These are phyloP conservation scores for Spiraea crenata DNA, from an alignment of 331 rosid genomes.

Conservation along the genomic window DNA sequence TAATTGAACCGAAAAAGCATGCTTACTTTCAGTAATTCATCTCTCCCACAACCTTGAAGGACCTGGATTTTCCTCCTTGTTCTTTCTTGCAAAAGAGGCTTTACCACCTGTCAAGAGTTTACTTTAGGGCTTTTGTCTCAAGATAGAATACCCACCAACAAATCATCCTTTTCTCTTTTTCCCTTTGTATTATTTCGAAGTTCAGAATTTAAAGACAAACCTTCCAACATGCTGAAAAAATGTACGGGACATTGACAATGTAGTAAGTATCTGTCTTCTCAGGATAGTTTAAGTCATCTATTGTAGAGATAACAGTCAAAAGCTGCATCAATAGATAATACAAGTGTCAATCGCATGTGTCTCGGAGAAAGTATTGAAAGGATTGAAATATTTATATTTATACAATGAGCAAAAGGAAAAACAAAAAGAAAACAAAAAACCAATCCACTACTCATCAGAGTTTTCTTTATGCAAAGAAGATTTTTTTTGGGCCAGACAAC, in stretches of 20 bases:
- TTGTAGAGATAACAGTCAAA: slow-evolving; percentile 77
- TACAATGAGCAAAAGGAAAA: not conserved
- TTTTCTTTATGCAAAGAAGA: not conserved
- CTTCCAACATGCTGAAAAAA: slow-evolving; percentile 99
- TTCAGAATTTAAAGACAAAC: slow-evolving; percentile 29
- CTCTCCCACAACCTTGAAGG: slow-evolving; percentile 85
- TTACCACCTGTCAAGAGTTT: slow-evolving; percentile 66
- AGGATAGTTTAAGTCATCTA: slow-evolving; percentile 96
- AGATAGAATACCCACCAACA: slow-evolving; percentile 6
- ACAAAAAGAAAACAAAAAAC: not conserved
- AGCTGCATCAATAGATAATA: slow-evolving; percentile 52
- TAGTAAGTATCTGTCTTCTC: slow-evolving; percentile 92
- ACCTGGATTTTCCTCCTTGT: slow-evolving; percentile 89
- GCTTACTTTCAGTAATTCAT: slow-evolving; percentile 79
- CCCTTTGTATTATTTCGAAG: not conserved
- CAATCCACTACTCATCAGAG: not conserved
- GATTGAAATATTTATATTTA: not conserved
- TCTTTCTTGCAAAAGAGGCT: slow-evolving; percentile 96
- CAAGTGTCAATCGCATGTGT: slow-evolving; percentile 25
- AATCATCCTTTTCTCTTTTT: slow-evolving; percentile 7
- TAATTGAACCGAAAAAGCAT: slow-evolving; percentile 1
- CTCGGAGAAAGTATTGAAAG: not conserved
- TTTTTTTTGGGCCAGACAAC: not conserved
- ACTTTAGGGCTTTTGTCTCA: slow-evolving; percentile 12
- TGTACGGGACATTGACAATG: slow-evolving; percentile 78